Base-by-base conservation (phyloP, 2,329 filamentous ascomycete genomes). In the Botrytis medusae region DNA sequence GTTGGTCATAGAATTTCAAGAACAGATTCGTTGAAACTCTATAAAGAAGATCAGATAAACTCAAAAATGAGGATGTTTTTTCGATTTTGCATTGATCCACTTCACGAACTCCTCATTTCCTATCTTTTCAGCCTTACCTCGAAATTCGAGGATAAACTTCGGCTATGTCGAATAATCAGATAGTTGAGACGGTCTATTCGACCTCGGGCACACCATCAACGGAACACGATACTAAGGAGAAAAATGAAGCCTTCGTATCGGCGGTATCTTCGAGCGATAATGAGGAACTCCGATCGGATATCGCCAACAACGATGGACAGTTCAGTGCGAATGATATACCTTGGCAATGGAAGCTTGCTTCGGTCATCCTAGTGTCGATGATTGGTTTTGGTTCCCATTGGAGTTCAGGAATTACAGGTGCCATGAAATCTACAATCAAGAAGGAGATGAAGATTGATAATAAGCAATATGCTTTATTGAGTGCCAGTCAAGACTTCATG, bases 401-500 rank as follows among this genome's bases (percentile, higher is more conserved):
- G 88, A 89, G 87, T 75, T 84, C 83, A n/a, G 87, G 88, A 2
- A 86, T 90, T 1, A 89, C 87, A 0, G 86, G 86, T 16, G 88
- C 88, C 1, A 86, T 90, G 84, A 90, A 90, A 78, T 87, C 83
- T 29, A 90, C 87, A 0, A 79, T 90, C 40, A 90, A 90, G 75
- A 89, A 89, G 83, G 77, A 89, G 83, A 82, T 90, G 60, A 75
- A 86, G 64, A 90, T 91, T 77, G 86, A 86, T 78, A 91, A 91
- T 76, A 86, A 85, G 0, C 85, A 90, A 76, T 91, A 86, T 76
- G 85, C 89, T 0, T 82, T 90, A 0, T 83, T 91, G 0, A 87
- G 89, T 76, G 86, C 88, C 0, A 90, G 88, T 61, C 86, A 90
- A 75, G 85, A 90, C 77, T 91, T 90, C 73, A 90, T 91, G 86